Evolutionary conservation across 345 rosid genomes (phyloP), one percentile per base, ranked within the genome.

Genomic region (Aquilaria malaccensis): DNA sequence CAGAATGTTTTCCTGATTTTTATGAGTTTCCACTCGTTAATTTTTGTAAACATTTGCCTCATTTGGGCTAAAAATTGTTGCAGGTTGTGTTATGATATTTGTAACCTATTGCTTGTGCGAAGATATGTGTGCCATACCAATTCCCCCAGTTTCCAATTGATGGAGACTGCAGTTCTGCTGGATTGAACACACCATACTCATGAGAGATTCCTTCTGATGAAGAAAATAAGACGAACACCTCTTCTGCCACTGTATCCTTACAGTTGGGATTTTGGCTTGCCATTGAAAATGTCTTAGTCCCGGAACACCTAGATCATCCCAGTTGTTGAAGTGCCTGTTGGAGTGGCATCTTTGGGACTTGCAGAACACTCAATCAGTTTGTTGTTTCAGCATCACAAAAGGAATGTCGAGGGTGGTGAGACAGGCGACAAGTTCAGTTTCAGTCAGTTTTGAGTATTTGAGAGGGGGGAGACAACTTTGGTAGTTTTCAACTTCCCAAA

Each of bases 251-350:
- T 94, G 4, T 77, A 86, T 63, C 74, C 93, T 13, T 74, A 90
- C 58, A 88, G 84, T 68, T 94, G 88, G 85, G 97, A 90, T 72
- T 87, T 90, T 6, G 96, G 99, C 0, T 74, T 94, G 69, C 96
- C 95, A 0, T 86, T 61, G 89, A 83, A 60, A 88, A 79, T 56
- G 63, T 74, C 2, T 65, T 90, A 51, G 67, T 88, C 62, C 95
- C 85, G 1, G 88, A 70, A 59, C 77, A 80, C 47, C 86, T 84
- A 0, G 83, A 82, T 67, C 83, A 86, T 72, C 85, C 88, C 70
- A 83, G 60, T 30, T 9, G 76, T 76, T 56, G 86, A 77, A 76
- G 83, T 83, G 11, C 33, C 82, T 0, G 76, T 80, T 33, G 96
- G 96, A 15, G 54, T 71, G 6, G 72, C 75, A 0, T 76, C 86